phyloP scores from a whole-genome alignment of 345 rosid species.

The Erysimum cheiranthoides region DNA sequence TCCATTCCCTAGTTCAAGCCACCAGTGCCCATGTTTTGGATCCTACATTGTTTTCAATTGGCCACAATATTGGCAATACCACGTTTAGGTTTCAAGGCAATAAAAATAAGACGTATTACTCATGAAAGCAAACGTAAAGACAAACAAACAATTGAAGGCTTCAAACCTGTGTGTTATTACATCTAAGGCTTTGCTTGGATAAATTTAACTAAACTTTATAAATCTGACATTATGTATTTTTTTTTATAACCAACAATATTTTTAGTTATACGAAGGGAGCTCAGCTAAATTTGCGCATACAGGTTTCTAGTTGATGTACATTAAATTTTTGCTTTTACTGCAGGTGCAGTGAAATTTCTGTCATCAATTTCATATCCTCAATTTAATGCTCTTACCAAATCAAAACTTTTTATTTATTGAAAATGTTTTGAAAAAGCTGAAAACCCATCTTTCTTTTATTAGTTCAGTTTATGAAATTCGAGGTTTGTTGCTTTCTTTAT shows the following conservation, averaged over 20 bases:
- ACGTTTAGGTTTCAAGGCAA: not conserved
- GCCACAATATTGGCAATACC: constrained; percentile 8
- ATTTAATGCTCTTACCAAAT: constrained; percentile 42
- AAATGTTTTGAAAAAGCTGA: not conserved
- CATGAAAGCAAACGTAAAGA: too few species aligned
- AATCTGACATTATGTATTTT: not conserved
- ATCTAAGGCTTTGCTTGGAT: too few species aligned
- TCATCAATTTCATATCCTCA: constrained; percentile 31
- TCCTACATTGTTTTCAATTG: constrained; percentile 54
- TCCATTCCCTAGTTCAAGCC: constrained; percentile 90
- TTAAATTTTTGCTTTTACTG: constrained; percentile 14
- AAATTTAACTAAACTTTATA: not conserved
- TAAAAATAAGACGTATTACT: not conserved
- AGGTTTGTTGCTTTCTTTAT: constrained; percentile 29
- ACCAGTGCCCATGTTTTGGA: constrained; percentile 99
- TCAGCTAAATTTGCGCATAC: constrained; percentile 13
- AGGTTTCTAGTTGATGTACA: constrained; percentile 24
- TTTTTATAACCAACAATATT: not conserved
- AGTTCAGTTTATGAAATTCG: constrained; percentile 31
- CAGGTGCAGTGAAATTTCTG: constrained; percentile 37
- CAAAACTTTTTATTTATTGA: constrained; percentile 26
- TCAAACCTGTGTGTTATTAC: too few species aligned
- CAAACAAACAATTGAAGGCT: too few species aligned
- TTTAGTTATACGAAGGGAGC: not conserved
- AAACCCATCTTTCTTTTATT: constrained; percentile 24